Percentiles rank a stretch among this genome's conserved stretches.
Evolutionary conservation across 2,329 filamentous ascomycete genomes (phyloP).

Genomic region (Aspergillus bombycis): DNA sequence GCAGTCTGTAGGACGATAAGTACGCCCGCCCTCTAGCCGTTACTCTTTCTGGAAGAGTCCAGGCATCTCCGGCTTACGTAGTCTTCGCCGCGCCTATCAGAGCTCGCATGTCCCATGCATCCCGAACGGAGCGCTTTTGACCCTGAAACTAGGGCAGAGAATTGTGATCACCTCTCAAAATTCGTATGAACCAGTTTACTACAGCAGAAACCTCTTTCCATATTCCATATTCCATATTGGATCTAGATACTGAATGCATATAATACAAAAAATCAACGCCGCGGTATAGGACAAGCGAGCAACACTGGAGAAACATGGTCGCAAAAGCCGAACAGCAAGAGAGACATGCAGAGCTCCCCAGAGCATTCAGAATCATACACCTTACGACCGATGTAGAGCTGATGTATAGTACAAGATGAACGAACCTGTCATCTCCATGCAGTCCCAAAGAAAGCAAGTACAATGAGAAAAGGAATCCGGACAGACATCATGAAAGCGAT

Average conservation of each 20-base stretch:
- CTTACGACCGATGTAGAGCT: conserved; percentile 12
- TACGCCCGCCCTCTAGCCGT: neutral
- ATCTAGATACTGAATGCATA: conserved; percentile 16
- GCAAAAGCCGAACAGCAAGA: conserved; percentile 9
- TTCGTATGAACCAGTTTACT: no score
- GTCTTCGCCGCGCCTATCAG: neutral
- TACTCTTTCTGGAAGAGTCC: neutral
- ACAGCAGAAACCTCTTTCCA: neutral
- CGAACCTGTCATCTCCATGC: conserved; percentile 6
- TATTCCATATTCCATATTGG: conserved; percentile 1
- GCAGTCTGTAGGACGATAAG: neutral
- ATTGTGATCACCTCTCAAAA: no score
- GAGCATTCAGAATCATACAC: conserved; percentile 8
- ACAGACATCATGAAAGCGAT: neutral
- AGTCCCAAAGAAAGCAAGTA: conserved; percentile 5
- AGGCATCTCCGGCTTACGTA: neutral
- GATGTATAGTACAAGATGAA: conserved; percentile 25
- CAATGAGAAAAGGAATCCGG: conserved; percentile 6
- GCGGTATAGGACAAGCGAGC: conserved; percentile 12
- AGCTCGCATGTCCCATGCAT: neutral
- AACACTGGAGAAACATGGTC: conserved; percentile 10
- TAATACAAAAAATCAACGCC: conserved; percentile 27
- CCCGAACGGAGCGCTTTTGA: neutral
- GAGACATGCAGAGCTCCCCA: neutral
- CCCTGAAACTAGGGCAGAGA: neutral